These are phyloP conservation scores for Talaromyces ruber DNA, from an alignment of 495 filamentous ascomycete species.

Conservation along the genomic window DNA sequence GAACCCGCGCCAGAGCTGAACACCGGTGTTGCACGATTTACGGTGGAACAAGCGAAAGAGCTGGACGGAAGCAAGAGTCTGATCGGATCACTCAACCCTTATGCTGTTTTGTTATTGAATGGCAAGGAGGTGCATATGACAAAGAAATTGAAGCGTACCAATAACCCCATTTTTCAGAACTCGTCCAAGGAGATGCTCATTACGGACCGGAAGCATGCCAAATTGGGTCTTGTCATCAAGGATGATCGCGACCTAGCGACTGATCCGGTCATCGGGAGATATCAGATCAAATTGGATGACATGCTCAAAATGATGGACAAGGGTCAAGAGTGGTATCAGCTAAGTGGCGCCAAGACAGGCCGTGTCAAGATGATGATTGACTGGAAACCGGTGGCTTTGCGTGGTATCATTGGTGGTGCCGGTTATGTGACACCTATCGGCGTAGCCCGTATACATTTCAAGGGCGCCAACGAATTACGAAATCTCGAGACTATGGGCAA, in stretches of 20 bases:
- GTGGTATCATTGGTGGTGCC: conserved; percentile 66
- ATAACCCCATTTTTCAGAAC: conserved; percentile 90
- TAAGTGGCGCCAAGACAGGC: conserved; percentile 72
- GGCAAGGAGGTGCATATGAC: conserved; percentile 78
- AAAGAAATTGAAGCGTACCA: conserved; percentile 88
- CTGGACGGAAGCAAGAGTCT: conserved; percentile 85
- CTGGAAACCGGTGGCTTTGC: conserved; percentile 90
- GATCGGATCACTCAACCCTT: conserved; percentile 82
- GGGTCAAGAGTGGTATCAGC: conserved; percentile 92
- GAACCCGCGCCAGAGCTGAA: conserved; percentile 81
- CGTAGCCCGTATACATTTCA: conserved; percentile 90
- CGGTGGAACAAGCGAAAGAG: conserved; percentile 91
- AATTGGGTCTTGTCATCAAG: conserved; percentile 85
- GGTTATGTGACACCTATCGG: conserved; percentile 91
- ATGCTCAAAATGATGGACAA: conserved; percentile 86
- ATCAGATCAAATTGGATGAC: conserved; percentile 90
- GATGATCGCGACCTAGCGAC: conserved; percentile 78
- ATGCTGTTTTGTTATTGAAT: conserved; percentile 80
- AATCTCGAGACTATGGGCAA: conserved; percentile 95
- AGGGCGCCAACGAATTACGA: conserved; percentile 68
- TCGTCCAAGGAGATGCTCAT: conserved; percentile 87
- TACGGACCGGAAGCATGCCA: conserved; percentile 82
- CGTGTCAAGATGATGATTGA: conserved; percentile 80
- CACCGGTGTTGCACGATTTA: conserved; percentile 88
- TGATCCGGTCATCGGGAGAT: conserved; percentile 82